Evolutionary conservation across 257 asterid species (phyloP), one percentile per base, ranked within the genome.

Genomic region (Ilex aquifolium): DNA sequence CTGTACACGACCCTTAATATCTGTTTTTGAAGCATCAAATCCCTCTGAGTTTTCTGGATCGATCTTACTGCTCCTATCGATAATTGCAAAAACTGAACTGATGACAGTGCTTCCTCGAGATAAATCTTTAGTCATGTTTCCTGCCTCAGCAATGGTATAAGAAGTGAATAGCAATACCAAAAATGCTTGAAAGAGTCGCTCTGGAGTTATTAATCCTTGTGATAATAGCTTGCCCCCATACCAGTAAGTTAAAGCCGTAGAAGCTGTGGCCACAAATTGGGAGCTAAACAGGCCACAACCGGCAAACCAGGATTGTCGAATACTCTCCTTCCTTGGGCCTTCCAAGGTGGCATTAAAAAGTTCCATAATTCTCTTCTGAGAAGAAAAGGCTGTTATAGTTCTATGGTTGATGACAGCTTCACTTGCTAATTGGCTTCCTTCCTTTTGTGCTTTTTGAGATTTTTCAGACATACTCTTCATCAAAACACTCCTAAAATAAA

Each of bases 91-190:
- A n/a, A 88, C 90, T 32, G 96, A 83, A 50, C 91, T 71, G 2
- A 88, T 90, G 4, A 88, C 96, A 27, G 67, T 79, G 74, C 81
- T 88, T 70, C 96, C 96, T 62, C 96, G 70, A 0, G 96, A 80
- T 64, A 88, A 71, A 65, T 88, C 96, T 44, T 83, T 85, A n/a
- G 96, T 88, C 96, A 88, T 83, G 73, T 95, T 88, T 62, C 96
- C 96, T 7, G 95, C 96, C 52, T 88, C 96, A 39, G 95, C 96
- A 31, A 88, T 88, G 6, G 94, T 88, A 65, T 88, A 88, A 17
- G 96, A 95, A n/a, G 96, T 88, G 71, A 88, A 85, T 31, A 88
- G 72, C 13, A 88, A 86, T 7, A 88, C 88, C 2, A 88, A 69
- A 72, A 85, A 88, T 16, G 96, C 84, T 76, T 88, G 96, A 67